Evolutionary conservation across 1,139 yeast species (phyloP), one percentile per base, ranked within the genome.

Genomic region (Hyphopichia khmerensis): DNA sequence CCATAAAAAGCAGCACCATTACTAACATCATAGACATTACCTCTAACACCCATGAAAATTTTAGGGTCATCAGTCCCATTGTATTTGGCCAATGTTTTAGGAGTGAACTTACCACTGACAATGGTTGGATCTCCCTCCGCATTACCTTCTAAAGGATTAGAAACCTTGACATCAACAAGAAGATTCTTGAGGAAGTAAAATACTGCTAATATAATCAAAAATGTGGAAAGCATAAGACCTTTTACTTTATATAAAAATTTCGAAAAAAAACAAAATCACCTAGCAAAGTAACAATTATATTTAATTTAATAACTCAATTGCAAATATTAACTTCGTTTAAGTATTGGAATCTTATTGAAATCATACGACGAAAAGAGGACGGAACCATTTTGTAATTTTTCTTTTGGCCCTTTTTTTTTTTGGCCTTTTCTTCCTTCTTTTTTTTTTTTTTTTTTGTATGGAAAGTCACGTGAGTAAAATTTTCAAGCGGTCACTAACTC

Each of bases 1-100:
- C 99, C 99, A 59, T 95, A 93, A 60, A 93, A 93, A 40, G 81
- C 77, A 48, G 90, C 80, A 0, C 96, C 96, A 19, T 75, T 72
- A 10, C 88, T 72, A 21, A 90, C 96, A 59, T 93, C 96, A 59
- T 79, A 93, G 4, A 93, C 96, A 36, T 78, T 82, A 2, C 96
- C 96, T 53, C 76, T 80, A 14, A 93, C 89, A 0, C 89, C 96
- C 53, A 93, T 80, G 57, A 85, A 84, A 32, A 95, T 90, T 53
- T 80, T 81, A 40, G 85, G 84, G 47, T 82, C 84, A 50, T 86
- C 90, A 38, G 69, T 78, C 1, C 99, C 98, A 60, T 93, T 89
- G 68, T 69, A 90, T 56, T 82, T 83, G 46, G 78, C 77, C 30
- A 93, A 71, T 2, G 88, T 77, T 43, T 69, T 61, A 14, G 97